Conservation (phyloP, 495 filamentous ascomycete species). For the Podospora comata region DNA sequence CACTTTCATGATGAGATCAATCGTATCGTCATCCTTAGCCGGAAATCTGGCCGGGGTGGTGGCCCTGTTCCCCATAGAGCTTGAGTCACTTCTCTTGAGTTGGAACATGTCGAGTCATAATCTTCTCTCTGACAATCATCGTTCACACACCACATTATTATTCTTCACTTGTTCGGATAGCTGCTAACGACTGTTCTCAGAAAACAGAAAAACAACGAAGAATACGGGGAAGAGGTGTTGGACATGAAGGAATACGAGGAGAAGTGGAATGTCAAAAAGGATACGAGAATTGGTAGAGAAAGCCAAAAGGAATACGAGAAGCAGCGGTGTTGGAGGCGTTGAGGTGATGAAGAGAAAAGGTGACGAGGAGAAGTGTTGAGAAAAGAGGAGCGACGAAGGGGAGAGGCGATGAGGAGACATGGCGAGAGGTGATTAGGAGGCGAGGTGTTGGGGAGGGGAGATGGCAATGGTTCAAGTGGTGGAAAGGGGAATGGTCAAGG, state of each 20-base stretch:
- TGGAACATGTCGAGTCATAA: conserved; percentile 53
- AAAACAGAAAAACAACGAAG: background rate
- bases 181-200: conserved; percentile 9
- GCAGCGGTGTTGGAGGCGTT: no score
- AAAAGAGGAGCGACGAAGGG: background rate
- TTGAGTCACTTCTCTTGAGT: conserved; percentile 27
- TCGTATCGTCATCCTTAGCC: conserved; percentile 70
- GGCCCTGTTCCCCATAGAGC: conserved; percentile 27
- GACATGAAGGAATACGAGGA: background rate
- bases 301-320: no score
- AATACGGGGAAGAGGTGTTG: background rate
- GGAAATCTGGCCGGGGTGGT: conserved; percentile 40
- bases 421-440: no score
- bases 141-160: background rate
- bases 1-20: conserved; percentile 54
- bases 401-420: background rate
- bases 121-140: conserved; percentile 59
- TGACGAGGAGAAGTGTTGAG: no score
- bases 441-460: background rate
- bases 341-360: no score
- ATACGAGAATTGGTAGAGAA: no score
- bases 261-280: no score
- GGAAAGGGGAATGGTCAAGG: background rate
- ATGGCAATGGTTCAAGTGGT: background rate
- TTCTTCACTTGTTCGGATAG: background rate